Conservation (phyloP, 352 stramenopile genomes). For the Pythium rishiriense region DNA sequence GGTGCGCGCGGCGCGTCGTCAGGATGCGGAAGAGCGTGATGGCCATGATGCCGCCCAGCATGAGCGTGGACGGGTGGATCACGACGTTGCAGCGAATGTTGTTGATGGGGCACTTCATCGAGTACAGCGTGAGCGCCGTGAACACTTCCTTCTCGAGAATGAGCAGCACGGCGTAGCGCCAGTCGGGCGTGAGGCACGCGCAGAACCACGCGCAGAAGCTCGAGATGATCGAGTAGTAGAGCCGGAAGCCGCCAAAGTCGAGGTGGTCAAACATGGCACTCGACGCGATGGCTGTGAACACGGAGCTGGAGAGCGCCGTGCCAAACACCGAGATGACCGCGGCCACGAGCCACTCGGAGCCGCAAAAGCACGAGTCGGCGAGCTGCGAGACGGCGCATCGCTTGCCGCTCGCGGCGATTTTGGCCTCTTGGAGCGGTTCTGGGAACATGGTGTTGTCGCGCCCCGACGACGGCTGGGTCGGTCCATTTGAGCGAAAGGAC, state of each 20-base stretch:
- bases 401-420: constrained; percentile 15
- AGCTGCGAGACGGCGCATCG: constrained; percentile 14
- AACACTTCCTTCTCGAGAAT: constrained; percentile 53
- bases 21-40: constrained; percentile 53
- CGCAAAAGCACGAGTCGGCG: constrained; percentile 16
- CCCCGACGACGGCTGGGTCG: constrained; percentile 19
- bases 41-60: constrained; percentile 39
- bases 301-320: constrained; percentile 34
- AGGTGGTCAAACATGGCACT: constrained; percentile 42
- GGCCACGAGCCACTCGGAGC: constrained; percentile 46
- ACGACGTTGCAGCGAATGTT: constrained; percentile 40
- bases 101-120: constrained; percentile 60
- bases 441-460: constrained; percentile 2
- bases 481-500: constrained; percentile 12
- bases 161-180: constrained; percentile 46
- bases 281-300: constrained; percentile 32
- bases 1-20: constrained; percentile 26
- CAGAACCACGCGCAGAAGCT: constrained; percentile 49
- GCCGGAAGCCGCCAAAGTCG: constrained; percentile 29
- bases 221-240: constrained; percentile 50
- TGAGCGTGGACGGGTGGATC: constrained; percentile 35
- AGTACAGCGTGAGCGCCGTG: constrained; percentile 55
- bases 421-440: constrained; percentile 15
- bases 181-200: constrained; percentile 51
- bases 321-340: constrained; percentile 35